Base-by-base conservation (phyloP, 768 basidiomycete genomes). In the Tricholoma bakamatsutake region DNA sequence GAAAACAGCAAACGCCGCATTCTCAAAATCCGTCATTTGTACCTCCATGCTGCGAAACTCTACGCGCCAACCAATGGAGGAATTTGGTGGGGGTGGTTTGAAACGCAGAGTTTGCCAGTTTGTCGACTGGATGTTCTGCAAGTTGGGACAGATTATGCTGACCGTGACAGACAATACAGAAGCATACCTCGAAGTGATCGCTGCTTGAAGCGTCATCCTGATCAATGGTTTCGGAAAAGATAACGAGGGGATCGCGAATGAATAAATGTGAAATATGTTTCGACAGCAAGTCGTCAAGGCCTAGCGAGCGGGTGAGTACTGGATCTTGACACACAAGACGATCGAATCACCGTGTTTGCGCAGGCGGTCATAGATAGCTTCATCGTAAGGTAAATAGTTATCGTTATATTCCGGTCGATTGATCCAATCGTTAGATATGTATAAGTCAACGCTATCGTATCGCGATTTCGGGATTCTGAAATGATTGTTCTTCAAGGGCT, bases 41-140 rank as follows among this genome's bases (percentile, higher is more conserved):
- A 98, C 94, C 69, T 99, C 97, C 97, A 98, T 98, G 68, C 90
- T 93, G 55, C 97, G 80, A 73, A 99, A 99, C 69, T 99, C 97
- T 4, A 98, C 96, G 39, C 97, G 80, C 97, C 97, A 99, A 31
- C 96, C 97, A 53, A 98, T 98, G 6, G 84, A 69, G 5, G 96
- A 93, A 53, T 90, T 86, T 4, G 91, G 87, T 27, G 97, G 96
- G 11, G 97, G 97, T 2, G 97, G 97, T 69, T 99, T 99, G 81
- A 99, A 99, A 48, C 97, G 84, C 31, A 99, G 77, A 0, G 97
- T 98, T 73, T 99, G 97, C 97, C 97, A 99, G 66, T 99, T 99
- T 4, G 97, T 99, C 2, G 97, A 98, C 81, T 99, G 97, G 24
- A 99, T 87, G 65, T 98, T 98, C 90, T 96, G 69, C 5, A 50